Evolutionary conservation across 1,284 basidiomycete genomes (phyloP), one percentile per base, ranked within the genome.

Genomic region (Kalmanozyma brasiliensis): DNA sequence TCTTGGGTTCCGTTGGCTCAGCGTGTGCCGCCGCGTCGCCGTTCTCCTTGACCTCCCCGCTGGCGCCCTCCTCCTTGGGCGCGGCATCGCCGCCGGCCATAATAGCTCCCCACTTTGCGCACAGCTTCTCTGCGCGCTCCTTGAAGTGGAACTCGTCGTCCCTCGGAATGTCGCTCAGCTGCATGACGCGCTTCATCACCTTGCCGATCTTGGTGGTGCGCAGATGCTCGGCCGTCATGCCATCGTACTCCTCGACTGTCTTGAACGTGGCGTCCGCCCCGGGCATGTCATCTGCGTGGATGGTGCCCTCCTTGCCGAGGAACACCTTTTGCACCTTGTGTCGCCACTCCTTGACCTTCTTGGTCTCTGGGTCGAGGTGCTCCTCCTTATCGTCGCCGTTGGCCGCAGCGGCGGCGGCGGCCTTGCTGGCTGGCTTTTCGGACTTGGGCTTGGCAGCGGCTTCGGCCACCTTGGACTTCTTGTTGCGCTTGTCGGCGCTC

Each of bases 201-300:
- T 98, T 98, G 84, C 91, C 93, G 79, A 98, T 96, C 86, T 97
- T 97, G 65, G 94, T 94, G 85, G 89, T 90, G 40, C 64, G 53
- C 45, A 95, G 88, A 78, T 94, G 92, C 60, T 91, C 88, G 63
- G 93, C 89, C 57, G 89, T 91, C 85, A 96, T 93, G 24, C 68
- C 76, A 47, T 90, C 87, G 81, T 93, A 94, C 10, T 85, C 86
- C 80, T 98, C 94, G 47, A 97, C 90, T 5, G 87, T 88, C 33
- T 87, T 88, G 85, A 97, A 93, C 32, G 93, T 84, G 43, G 87
- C 84, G 81, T 94, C 90, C 76, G 91, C 87, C 32, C 84, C 84
- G 38, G 76, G 65, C 79, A 83, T 82, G 35, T 83, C 80, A 60
- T 62, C 53, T 16, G 65, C 58, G 19, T 53, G 80, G 61, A 65